Percentiles rank a stretch among this genome's conserved stretches.
phyloP scores from a whole-genome alignment of 225 moss, liverwort and hornwort genomes.

The Antitrichia curtipendula region DNA sequence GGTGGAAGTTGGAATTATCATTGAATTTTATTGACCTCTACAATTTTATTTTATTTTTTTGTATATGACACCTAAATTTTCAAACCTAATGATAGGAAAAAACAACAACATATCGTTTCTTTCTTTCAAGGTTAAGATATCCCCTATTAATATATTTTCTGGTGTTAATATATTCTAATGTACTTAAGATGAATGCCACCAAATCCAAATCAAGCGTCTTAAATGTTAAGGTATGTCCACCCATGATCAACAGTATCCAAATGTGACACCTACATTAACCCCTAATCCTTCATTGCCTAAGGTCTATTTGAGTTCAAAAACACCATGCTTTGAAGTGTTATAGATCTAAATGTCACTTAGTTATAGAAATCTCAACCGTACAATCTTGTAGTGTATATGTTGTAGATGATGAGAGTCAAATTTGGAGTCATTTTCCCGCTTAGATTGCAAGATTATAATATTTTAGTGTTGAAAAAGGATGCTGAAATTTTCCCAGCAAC shows the following conservation, averaged over 20 bases:
- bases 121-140: not conserved
- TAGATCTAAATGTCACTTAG: no score
- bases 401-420: no score
- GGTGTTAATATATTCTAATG: accelerated
- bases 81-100: not conserved
- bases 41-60: no score
- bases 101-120: accelerated
- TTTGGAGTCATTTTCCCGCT: no score
- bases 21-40: not conserved
- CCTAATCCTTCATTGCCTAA: no score
- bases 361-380: no score
- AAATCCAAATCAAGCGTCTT: not conserved
- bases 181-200: not conserved
- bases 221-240: not conserved
- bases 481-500: no score
- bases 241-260: accelerated
- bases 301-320: no score
- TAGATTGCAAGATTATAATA: no score
- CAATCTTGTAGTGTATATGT: no score
- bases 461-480: no score
- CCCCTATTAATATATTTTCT: accelerated
- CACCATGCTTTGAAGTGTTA: no score
- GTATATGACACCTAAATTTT: not conserved
- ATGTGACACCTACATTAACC: not conserved
- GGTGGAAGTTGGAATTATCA: not conserved